Evolutionary conservation across 2,329 filamentous ascomycete genomes (phyloP), one percentile per base, ranked within the genome.

Genomic region (Plectosphaerella sp.): DNA sequence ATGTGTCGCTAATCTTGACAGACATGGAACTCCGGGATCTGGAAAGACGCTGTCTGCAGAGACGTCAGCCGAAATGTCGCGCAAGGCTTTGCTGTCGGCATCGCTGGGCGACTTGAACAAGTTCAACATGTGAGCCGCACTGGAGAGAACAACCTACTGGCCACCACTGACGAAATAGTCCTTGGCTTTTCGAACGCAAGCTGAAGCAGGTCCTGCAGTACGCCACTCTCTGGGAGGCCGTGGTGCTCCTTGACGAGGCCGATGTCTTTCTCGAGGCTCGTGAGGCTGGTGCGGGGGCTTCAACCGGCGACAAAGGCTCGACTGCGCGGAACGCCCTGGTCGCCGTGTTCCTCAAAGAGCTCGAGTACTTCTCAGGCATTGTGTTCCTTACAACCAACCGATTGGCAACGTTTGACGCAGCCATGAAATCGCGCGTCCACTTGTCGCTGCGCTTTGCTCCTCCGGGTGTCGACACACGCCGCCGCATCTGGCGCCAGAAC

Each of bases 291-390:
- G 15, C 16, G 2, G 28, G 28, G 8, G 28, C 28, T 3, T 33
- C 28, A 12, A 33, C 28, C 28, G 28, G 28, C 28, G 28, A 33
- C 28, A 33, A 33, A 12, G 28, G 28, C 11, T 9, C 28, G 11
- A 33, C 28, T 12, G 37, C 14, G 10, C 14, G 37, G 10, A 39
- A 39, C 37, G 37, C 37, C 7, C 37, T 39, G 37, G 37, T 39
- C 15, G 16, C 15, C 37, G 43, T 96, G 61, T 96, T 96, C 75
- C 74, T 96, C 2, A 85, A 91, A 0, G 77, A 93, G 52, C 77
- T 96, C 0, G 91, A 96, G 68, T 96, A 96, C 67, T 96, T 94
- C 72, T 89, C 94, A 64, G 91, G 91, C 5, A 94, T 96, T 50
- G 69, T 96, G 6, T 94, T 96, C 72, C 70, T 96, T 25, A 96